Conservation (phyloP, 352 stramenopile genomes). For the Phytophthora megakarya region DNA sequence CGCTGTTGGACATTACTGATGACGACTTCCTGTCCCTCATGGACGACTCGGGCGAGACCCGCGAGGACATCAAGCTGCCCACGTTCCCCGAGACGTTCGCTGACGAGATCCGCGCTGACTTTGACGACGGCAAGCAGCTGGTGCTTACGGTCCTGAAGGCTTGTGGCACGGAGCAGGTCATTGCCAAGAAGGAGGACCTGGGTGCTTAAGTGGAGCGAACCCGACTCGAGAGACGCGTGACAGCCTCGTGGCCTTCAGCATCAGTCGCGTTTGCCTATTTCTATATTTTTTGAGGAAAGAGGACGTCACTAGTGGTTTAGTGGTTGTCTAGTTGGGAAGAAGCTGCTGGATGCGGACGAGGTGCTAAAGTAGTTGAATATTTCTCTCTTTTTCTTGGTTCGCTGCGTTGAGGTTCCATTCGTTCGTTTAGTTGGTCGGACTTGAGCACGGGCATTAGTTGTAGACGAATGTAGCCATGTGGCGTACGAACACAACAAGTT, state of each 20-base stretch:
- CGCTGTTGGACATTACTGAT: slow-evolving; percentile 98
- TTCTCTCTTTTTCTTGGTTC: slow-evolving; percentile 43
- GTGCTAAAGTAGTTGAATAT: slow-evolving; percentile 50
- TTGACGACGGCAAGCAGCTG: slow-evolving; percentile 96
- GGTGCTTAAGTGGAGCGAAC: slow-evolving; percentile 42
- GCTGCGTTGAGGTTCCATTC: too few species aligned
- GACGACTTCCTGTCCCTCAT: slow-evolving; percentile 98
- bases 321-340: slow-evolving; percentile 30
- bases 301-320: slow-evolving; percentile 21
- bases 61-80: slow-evolving; percentile 98
- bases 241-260: slow-evolving; percentile 41
- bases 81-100: slow-evolving; percentile 95
- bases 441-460: background rate
- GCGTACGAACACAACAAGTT: background rate
- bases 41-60: slow-evolving; percentile 97
- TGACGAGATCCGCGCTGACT: slow-evolving; percentile 96
- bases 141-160: slow-evolving; percentile 96
- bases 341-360: slow-evolving; percentile 39
- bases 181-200: slow-evolving; percentile 97
- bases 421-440: slow-evolving; percentile 3
- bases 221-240: slow-evolving; percentile 34
- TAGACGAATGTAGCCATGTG: slow-evolving; percentile 23
- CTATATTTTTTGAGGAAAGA: slow-evolving; percentile 51
- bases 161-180: slow-evolving; percentile 98
- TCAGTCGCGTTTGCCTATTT: slow-evolving; percentile 53